Percentiles rank a stretch among this genome's conserved stretches.
Conservation (phyloP, 495 filamentous ascomycete genomes). For the Trichocladium uniseriatum region DNA sequence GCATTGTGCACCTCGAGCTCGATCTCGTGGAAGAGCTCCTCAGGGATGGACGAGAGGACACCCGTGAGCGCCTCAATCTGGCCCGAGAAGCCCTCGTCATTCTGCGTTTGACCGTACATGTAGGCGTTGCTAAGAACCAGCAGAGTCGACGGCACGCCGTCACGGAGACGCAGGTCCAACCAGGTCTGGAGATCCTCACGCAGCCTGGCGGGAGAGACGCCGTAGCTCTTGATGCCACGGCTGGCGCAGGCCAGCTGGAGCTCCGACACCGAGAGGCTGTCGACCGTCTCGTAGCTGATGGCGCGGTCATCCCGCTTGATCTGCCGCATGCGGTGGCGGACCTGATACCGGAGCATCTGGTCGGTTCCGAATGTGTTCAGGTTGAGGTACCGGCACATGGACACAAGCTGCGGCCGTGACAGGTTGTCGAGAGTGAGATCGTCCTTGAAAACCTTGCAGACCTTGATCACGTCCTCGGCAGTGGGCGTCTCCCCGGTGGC, state of each 20-base stretch:
- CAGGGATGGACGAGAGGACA: slow-evolving; percentile 87
- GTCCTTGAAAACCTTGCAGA: slow-evolving; percentile 99
- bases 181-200: slow-evolving; percentile 90
- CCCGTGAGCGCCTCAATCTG: slow-evolving; percentile 91
- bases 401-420: slow-evolving; percentile 89
- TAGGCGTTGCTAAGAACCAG: slow-evolving; percentile 95
- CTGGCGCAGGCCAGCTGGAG: slow-evolving; percentile 84
- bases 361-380: slow-evolving; percentile 94
- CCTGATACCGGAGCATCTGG: slow-evolving; percentile 92
- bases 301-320: slow-evolving; percentile 97
- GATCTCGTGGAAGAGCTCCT: slow-evolving; percentile 99
- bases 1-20: slow-evolving; percentile 96
- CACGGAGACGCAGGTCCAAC: slow-evolving; percentile 87
- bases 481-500: slow-evolving; percentile 84
- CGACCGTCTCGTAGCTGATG: slow-evolving; percentile 90
- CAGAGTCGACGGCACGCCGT: slow-evolving; percentile 88
- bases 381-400: slow-evolving; percentile 98
- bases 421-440: slow-evolving; percentile 96
- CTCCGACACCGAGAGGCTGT: slow-evolving; percentile 85
- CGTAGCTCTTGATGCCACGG: slow-evolving; percentile 86
- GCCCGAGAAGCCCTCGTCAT: slow-evolving; percentile 67
- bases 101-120: slow-evolving; percentile 77
- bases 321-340: slow-evolving; percentile 96
- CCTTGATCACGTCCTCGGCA: slow-evolving; percentile 87
- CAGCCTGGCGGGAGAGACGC: slow-evolving; percentile 74